A percentile compares a stretch with the other conserved stretches of the same genome.
These are phyloP conservation scores for Penicillium salamii DNA, from an alignment of 495 filamentous ascomycete genomes.

Conservation along the genomic window DNA sequence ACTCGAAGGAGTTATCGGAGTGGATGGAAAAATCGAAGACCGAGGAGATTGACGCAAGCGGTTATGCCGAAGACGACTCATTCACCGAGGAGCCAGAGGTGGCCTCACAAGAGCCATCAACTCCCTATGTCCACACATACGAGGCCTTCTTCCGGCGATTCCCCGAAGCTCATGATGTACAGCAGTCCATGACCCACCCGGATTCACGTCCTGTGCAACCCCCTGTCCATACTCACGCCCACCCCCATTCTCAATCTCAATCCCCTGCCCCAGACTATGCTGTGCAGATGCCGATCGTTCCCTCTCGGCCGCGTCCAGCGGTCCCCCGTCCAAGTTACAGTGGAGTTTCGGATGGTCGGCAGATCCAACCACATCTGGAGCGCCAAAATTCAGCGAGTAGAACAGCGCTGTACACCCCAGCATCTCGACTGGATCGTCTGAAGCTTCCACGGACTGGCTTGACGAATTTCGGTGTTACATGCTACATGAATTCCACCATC, in stretches of 20 bases:
- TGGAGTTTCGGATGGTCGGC: conserved; percentile 70
- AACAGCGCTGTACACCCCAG: conserved; percentile 44
- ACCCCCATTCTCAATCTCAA: neutral
- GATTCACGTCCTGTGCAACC: conserved; percentile 21
- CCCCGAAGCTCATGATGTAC: conserved; percentile 66
- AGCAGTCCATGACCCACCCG: conserved; percentile 70
- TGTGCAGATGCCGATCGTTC: conserved; percentile 40
- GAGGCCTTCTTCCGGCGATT: conserved; percentile 83
- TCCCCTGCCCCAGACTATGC: conserved; percentile 34
- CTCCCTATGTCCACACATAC: conserved; percentile 52
- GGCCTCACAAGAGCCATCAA: conserved; percentile 26
- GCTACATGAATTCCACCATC: conserved; percentile 87
- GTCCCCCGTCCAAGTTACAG: conserved; percentile 83
- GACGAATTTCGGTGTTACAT: conserved; percentile 74
- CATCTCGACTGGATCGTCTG: conserved; percentile 39
- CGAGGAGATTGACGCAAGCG: conserved; percentile 49
- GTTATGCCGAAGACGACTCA: conserved; percentile 39
- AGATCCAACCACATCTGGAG: conserved; percentile 50
- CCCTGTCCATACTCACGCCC: neutral
- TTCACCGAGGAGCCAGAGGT: conserved; percentile 38
- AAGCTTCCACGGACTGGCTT: conserved; percentile 71
- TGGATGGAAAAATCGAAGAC: conserved; percentile 60
- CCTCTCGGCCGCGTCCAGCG: conserved; percentile 74
- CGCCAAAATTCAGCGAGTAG: conserved; percentile 45
- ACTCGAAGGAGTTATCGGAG: conserved; percentile 56